Evolutionary conservation across 2,329 filamentous ascomycete genomes (phyloP), one percentile per base, ranked within the genome.

Genomic region (Colletotrichum sidae): DNA sequence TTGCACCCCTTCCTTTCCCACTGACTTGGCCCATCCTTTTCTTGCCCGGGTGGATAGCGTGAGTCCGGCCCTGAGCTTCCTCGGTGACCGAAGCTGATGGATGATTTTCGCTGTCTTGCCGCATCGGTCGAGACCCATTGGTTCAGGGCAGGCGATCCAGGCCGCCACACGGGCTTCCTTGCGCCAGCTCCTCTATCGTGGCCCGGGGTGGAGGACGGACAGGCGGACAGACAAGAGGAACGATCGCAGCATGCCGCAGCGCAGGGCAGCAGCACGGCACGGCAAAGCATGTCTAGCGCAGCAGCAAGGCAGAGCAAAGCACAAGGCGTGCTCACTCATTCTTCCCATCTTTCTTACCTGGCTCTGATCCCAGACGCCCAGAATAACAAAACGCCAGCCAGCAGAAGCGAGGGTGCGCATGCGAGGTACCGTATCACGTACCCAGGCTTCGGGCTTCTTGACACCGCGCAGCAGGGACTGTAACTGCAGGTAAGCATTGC

Each of bases 1-100:
- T 15, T 54, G 38, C 53, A 60, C 67, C 59, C 54, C 69, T 65
- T 61, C 61, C 46, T 41, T 62, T 41, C 52, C 41, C 46, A 58
- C 55, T 58, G 39, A 60, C 34, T 17, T 39, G 49, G 41, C 41
- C 41, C 41, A 67, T 68, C 56, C 61, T 61, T 57, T 66, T 62
- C 52, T 52, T 65, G 65, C 62, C 62, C 52, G 62, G 69, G 45
- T 63, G 68, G 61, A 70, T 70, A 70, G 71, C 69, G 70, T 69
- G 59, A 63, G 76, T 76, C 79, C 78, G 79, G 77, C 68, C 70
- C 72, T 74, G 71, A 71, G 72, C 70, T 69, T 67, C 70, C 72
- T 81, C 80, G 80, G 80, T 79, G 71, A 80, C 80, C 80, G 80
- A 82, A 80, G 73, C 71, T 74, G 72, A 73, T 76, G 73, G 72